A percentile compares a stretch with the other conserved stretches of the same genome.
phyloP scores from a whole-genome alignment of 306 rosid genomes.

The Lathyrus aphaca region DNA sequence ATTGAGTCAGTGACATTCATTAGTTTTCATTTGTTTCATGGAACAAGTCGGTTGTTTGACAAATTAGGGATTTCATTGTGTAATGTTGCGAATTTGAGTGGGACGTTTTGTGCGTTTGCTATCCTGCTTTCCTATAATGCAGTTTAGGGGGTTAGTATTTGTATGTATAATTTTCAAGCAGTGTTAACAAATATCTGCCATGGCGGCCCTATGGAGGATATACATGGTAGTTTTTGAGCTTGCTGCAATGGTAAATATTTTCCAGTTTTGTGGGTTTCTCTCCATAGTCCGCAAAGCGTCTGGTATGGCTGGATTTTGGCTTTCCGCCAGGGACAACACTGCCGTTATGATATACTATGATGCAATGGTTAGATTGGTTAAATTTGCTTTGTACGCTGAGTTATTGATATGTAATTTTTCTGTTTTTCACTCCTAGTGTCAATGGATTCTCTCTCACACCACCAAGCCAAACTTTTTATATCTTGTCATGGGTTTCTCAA shows the following conservation, averaged over 20 bases:
- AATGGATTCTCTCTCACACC: no score
- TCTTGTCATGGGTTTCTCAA: conserved; percentile 13
- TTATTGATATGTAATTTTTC: neutral
- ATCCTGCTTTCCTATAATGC: no score
- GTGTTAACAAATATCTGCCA: no score
- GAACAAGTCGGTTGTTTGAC: neutral
- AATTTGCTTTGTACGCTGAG: neutral
- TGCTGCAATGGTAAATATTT: no score
- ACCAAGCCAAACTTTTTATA: neutral
- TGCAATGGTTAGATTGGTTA: neutral
- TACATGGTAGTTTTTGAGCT: no score
- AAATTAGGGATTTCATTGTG: conserved; percentile 7
- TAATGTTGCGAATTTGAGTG: conserved; percentile 1
- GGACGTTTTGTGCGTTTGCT: neutral
- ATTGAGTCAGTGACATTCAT: neutral
- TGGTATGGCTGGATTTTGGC: no score
- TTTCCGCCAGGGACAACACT: no score
- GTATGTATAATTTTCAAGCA: neutral
- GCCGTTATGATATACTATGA: neutral
- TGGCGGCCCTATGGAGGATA: no score
- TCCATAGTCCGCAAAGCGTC: no score
- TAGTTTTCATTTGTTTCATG: neutral
- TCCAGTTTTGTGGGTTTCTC: no score
- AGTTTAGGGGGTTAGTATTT: no score
- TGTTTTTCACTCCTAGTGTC: neutral